Conservation (phyloP, 2,329 filamentous ascomycete species). For the Beauveria brongniartii region DNA sequence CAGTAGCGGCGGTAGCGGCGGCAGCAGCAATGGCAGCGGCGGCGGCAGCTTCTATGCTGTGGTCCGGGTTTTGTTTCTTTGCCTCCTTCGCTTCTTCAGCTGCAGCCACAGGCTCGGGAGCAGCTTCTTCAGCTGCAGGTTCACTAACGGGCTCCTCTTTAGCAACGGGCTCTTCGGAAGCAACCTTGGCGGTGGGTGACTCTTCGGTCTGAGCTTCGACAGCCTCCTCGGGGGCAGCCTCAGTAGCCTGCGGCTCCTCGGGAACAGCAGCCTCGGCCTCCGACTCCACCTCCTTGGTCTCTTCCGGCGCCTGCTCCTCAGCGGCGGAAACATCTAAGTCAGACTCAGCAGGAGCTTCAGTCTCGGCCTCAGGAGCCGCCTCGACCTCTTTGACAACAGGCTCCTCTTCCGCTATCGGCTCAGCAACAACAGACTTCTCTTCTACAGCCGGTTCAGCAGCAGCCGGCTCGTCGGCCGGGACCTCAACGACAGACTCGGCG, state of each 20-base stretch:
- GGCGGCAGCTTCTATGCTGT: neutral
- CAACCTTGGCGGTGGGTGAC: constrained; percentile 10
- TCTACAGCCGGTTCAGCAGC: neutral
- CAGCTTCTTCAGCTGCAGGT: neutral
- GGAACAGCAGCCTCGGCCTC: neutral
- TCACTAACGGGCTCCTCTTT: neutral
- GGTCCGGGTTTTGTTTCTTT: neutral
- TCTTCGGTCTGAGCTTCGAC: neutral
- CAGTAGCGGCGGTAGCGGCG: constrained; percentile 3
- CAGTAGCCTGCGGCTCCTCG: neutral
- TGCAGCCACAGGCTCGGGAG: constrained; percentile 1
- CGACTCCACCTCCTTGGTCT: neutral
- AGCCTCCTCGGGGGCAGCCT: neutral
- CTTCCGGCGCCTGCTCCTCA: neutral
- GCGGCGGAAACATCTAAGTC: neutral
- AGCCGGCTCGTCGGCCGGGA: neutral
- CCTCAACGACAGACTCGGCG: neutral
- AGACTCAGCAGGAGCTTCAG: neutral
- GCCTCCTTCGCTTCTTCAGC: neutral
- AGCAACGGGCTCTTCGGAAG: neutral
- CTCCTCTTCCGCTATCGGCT: constrained; percentile 5
- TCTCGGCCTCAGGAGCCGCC: constrained; percentile 3
- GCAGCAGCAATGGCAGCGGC: neutral
- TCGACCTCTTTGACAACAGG: neutral
- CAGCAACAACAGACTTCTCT: constrained; percentile 3